Percentiles rank a stretch among this genome's conserved stretches.
phyloP scores from a whole-genome alignment of 768 basidiomycete species.

The Tubosaeta sp. region DNA sequence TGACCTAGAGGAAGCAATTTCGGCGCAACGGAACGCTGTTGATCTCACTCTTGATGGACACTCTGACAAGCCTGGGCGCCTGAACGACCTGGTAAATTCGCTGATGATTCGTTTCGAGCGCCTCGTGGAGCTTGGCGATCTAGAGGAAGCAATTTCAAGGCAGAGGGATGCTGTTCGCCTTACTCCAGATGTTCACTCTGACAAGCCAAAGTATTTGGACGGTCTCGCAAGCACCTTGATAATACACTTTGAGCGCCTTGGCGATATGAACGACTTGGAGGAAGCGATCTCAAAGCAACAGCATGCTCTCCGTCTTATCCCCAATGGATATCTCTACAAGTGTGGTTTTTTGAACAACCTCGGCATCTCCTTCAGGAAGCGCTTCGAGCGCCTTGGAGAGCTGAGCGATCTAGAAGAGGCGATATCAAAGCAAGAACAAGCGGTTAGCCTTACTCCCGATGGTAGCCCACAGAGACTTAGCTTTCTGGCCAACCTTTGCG shows the following conservation, averaged over 20 bases:
- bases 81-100: neutral
- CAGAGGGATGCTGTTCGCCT: neutral
- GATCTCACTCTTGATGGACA: neutral
- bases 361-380: neutral
- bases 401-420: neutral
- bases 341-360: neutral
- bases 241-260: neutral
- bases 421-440: neutral
- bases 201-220: neutral
- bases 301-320: neutral
- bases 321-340: neutral
- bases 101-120: neutral
- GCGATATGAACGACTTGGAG: neutral
- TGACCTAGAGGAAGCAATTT: slow-evolving; percentile 1
- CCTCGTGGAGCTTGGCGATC: neutral
- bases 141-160: neutral
- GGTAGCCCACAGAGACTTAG: neutral
- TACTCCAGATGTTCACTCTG: neutral
- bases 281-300: neutral
- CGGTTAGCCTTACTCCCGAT: neutral
- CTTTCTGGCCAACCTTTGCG: neutral
- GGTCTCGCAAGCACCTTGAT: neutral
- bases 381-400: neutral
- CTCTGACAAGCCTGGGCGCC: neutral
- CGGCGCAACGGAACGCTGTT: neutral